Evolutionary conservation across 2,329 filamentous ascomycete genomes (phyloP), one percentile per base, ranked within the genome.

Genomic region (Pseudogymnoascus sp.): DNA sequence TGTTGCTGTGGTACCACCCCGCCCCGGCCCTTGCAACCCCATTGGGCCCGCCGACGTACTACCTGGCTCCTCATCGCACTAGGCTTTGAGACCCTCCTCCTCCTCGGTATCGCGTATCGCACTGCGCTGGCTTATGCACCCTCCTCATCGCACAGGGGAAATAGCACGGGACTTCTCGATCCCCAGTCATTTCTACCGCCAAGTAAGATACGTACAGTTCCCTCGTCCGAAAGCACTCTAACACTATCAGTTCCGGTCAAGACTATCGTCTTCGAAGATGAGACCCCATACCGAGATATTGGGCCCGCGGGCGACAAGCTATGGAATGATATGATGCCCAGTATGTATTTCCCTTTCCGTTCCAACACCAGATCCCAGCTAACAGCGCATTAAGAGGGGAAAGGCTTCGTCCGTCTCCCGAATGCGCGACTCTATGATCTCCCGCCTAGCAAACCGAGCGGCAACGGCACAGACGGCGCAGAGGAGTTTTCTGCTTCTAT

Each of bases 401-500:
- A 66, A 6, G 69, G 68, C 18, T 71, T 71, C 53, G 18, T 70
- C 9, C 65, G 67, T 15, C 65, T 70, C 1, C 66, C 68, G 2
- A 61, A 66, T 58, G 68, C 68, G 3, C 65, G 69, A 15, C 62
- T 62, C 43, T 69, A 68, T 50, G 67, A 68, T 57, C 67, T 71
- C 60, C 69, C 67, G 9, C 47, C 63, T n/a, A 69, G 68, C 33
- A 68, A 68, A 53, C 62, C 58, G 6, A 66, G 68, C 20, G 47
- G 62, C 37, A 30, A 64, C 47, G 68, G 69, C 59, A 15, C 62
- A 5, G 65, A 70, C 30, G 60, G 67, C 14, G 65, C 60, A 18
- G 69, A 70, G 28, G 60, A 68, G 33, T 70, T 69, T 61, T 70
- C 68, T 30, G 62, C 68, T 2, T 69, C 67, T 7, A 62, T 69